phyloP scores from a whole-genome alignment of 257 asterid genomes.

The Primulina tabacum region DNA sequence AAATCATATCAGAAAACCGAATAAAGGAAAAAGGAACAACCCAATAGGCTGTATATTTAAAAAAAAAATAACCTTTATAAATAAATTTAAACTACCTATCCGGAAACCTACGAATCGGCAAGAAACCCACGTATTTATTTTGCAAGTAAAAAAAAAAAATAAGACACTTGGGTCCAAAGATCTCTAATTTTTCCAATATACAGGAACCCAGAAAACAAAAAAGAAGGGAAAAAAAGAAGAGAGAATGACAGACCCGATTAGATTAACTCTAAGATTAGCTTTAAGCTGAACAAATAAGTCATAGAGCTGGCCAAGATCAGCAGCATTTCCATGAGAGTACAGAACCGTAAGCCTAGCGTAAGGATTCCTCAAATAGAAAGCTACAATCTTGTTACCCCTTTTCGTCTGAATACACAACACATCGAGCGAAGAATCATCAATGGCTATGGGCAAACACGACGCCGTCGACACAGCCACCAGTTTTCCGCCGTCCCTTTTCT shows the following conservation, averaged over 20 bases:
- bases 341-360: slow-evolving; percentile 82
- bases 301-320: slow-evolving; percentile 98
- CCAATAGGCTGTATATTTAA: no score
- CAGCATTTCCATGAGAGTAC: slow-evolving; percentile 96
- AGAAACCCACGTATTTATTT: slow-evolving; percentile 4
- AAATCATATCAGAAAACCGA: neutral
- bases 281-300: slow-evolving; percentile 95
- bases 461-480: slow-evolving; percentile 68
- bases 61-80: neutral
- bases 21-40: neutral
- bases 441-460: slow-evolving; percentile 63
- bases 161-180: neutral
- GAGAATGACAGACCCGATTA: slow-evolving; percentile 62
- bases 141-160: neutral
- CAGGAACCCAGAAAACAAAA: neutral
- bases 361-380: slow-evolving; percentile 81
- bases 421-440: slow-evolving; percentile 72
- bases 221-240: neutral
- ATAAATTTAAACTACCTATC: neutral
- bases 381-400: slow-evolving; percentile 88
- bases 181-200: neutral
- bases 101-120: neutral
- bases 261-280: slow-evolving; percentile 93
- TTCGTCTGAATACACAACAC: slow-evolving; percentile 61
- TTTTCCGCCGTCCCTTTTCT: slow-evolving; percentile 70